Evolutionary conservation across 495 filamentous ascomycete species (phyloP).

Genomic region (Aspergillus incahuasiensis): DNA sequence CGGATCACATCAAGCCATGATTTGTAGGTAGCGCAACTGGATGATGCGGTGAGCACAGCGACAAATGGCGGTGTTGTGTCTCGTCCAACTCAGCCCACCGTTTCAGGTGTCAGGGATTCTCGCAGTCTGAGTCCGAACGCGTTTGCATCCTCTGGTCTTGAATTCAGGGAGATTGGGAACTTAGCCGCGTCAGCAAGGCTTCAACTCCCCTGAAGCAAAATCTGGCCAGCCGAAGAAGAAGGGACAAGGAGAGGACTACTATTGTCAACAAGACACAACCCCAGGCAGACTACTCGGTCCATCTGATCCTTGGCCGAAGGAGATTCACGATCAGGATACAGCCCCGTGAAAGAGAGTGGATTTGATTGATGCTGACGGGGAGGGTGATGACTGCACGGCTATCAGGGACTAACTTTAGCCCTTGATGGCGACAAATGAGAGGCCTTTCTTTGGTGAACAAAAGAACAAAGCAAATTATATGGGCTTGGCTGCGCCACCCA

Average conservation of each 20-base stretch:
- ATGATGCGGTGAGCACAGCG: conserved; percentile 23
- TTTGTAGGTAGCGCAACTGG: background rate
- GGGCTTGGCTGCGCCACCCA: conserved; percentile 18
- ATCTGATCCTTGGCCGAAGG: background rate
- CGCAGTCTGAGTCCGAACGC: conserved; percentile 2
- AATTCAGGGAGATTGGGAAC: background rate
- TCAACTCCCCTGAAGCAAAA: background rate
- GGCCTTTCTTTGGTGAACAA: background rate
- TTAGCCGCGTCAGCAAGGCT: background rate
- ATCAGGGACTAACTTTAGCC: background rate
- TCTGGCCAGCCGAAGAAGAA: background rate
- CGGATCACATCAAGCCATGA: background rate
- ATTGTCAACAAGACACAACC: background rate
- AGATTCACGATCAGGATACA: background rate
- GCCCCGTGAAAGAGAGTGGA: too few species aligned
- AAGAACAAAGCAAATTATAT: background rate
- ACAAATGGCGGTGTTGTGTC: conserved; percentile 20
- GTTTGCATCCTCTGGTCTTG: conserved; percentile 2
- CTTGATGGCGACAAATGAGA: background rate
- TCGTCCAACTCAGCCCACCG: conserved; percentile 12
- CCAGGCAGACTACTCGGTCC: background rate
- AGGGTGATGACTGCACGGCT: background rate
- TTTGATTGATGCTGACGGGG: too few species aligned
- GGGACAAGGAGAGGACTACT: background rate
- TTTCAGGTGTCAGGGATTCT: conserved; percentile 17